phyloP scores from a whole-genome alignment of 2,329 filamentous ascomycete species.

The Cyanodermella asteris region DNA sequence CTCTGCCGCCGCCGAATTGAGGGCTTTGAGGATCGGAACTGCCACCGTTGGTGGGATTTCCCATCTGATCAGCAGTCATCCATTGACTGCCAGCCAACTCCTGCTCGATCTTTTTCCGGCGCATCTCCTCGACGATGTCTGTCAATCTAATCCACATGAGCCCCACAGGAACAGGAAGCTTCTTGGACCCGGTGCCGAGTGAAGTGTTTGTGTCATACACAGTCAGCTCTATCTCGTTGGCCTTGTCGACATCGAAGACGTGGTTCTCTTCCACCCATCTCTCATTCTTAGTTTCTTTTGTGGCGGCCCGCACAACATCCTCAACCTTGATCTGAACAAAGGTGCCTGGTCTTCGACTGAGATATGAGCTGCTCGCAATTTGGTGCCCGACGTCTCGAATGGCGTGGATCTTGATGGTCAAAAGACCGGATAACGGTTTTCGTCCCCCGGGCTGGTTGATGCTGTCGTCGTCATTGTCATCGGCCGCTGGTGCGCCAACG shows the following conservation, averaged over 20 bases:
- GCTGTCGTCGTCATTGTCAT: slow-evolving; percentile 54
- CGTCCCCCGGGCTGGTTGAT: slow-evolving; percentile 86
- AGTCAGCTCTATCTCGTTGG: slow-evolving; percentile 92
- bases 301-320: slow-evolving; percentile 75
- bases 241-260: slow-evolving; percentile 87
- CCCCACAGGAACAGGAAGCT: slow-evolving; percentile 78
- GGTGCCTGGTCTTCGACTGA: slow-evolving; percentile 79
- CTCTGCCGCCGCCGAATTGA: too few relatives aligned
- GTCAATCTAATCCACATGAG: slow-evolving; percentile 93
- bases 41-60: too few relatives aligned
- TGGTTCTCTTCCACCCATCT: slow-evolving; percentile 83
- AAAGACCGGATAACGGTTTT: slow-evolving; percentile 82
- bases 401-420: slow-evolving; percentile 66
- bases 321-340: slow-evolving; percentile 95
- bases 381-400: slow-evolving; percentile 93
- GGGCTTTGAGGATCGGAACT: too few relatives aligned
- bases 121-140: slow-evolving; percentile 92
- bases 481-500: slow-evolving; percentile 28
- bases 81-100: slow-evolving; percentile 88
- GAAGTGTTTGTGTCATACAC: slow-evolving; percentile 98
- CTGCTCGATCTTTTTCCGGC: slow-evolving; percentile 87
- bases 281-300: slow-evolving; percentile 65
- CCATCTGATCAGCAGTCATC: slow-evolving; percentile 95
- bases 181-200: too few relatives aligned
- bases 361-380: slow-evolving; percentile 52